Percentiles rank a stretch among this genome's conserved stretches.
phyloP scores from a whole-genome alignment of 2,329 filamentous ascomycete species.

The Conoideocrella luteorostrata region DNA sequence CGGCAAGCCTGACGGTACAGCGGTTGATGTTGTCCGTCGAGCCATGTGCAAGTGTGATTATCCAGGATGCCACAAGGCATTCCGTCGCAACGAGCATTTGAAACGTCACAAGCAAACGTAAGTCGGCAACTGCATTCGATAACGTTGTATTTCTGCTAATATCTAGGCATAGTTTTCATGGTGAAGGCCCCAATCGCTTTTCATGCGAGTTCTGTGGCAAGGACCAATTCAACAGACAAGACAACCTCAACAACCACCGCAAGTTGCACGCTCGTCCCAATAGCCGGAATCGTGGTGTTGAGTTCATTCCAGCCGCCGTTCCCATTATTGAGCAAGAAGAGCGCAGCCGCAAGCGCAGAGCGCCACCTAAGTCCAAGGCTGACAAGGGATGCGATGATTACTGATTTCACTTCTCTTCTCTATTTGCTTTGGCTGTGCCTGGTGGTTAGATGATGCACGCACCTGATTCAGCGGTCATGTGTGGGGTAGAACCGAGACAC shows the following conservation, averaged over 20 bases:
- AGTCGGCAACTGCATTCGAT: too few relatives aligned
- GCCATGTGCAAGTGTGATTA: conserved; percentile 40
- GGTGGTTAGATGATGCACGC: conserved; percentile 2
- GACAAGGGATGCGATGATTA: conserved; percentile 26
- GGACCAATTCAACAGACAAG: conserved; percentile 34
- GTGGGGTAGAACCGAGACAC: conserved; percentile 5
- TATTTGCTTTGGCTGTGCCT: conserved; percentile 2
- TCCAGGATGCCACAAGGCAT: conserved; percentile 40
- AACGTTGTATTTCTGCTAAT: too few relatives aligned
- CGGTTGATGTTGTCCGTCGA: conserved; percentile 30
- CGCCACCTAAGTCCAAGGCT: conserved; percentile 30
- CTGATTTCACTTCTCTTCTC: conserved; percentile 13
- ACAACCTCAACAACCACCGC: conserved; percentile 37
- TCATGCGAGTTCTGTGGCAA: conserved; percentile 37
- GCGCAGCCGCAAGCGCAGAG: conserved; percentile 32
- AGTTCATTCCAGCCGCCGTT: conserved; percentile 33
- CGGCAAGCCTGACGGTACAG: conserved; percentile 21
- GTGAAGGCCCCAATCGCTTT: conserved; percentile 32
- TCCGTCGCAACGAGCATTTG: conserved; percentile 48
- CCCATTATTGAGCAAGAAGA: conserved; percentile 34
- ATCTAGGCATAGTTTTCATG: conserved; percentile 24
- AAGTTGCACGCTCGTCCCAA: conserved; percentile 34
- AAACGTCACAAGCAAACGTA: conserved; percentile 49
- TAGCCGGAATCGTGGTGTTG: conserved; percentile 32
- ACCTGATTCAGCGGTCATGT: background rate